Conservation (phyloP, 225 moss, liverwort and hornwort genomes). For the Climacium dendroides region DNA sequence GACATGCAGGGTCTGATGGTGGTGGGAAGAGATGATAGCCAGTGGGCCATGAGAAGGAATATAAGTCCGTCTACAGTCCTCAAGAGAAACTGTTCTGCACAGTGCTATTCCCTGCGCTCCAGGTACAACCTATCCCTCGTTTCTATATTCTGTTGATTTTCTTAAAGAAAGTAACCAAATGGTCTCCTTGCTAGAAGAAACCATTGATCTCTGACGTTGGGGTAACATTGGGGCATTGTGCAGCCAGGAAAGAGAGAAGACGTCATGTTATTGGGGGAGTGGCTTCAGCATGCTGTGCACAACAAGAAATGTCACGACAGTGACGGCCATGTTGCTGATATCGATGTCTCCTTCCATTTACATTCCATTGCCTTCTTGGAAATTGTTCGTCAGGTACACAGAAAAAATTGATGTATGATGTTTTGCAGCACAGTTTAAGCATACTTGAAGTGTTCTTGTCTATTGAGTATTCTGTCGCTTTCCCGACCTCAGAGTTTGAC, state of each 20-base stretch:
- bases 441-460: neutral
- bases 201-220: neutral
- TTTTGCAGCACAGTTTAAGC: neutral
- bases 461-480: neutral
- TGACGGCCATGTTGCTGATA: conserved; percentile 67
- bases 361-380: conserved; percentile 89
- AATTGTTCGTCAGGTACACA: conserved; percentile 75
- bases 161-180: neutral
- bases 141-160: neutral
- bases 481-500: neutral
- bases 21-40: conserved; percentile 66
- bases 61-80: conserved; percentile 87
- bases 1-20: conserved; percentile 29
- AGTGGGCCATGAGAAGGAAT: conserved; percentile 68
- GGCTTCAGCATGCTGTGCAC: conserved; percentile 82
- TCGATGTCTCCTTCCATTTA: conserved; percentile 67
- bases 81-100: conserved; percentile 86
- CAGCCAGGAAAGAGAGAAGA: conserved; percentile 99
- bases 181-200: neutral
- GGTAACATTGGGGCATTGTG: neutral
- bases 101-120: conserved; percentile 92
- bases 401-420: neutral
- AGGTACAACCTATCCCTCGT: conserved; percentile 27
- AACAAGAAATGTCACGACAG: conserved; percentile 60
- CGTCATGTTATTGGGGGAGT: conserved; percentile 78